A percentile compares a stretch with the other conserved stretches of the same genome.
phyloP scores from a whole-genome alignment of 2,329 filamentous ascomycete genomes.

The Aspergillus tanneri region DNA sequence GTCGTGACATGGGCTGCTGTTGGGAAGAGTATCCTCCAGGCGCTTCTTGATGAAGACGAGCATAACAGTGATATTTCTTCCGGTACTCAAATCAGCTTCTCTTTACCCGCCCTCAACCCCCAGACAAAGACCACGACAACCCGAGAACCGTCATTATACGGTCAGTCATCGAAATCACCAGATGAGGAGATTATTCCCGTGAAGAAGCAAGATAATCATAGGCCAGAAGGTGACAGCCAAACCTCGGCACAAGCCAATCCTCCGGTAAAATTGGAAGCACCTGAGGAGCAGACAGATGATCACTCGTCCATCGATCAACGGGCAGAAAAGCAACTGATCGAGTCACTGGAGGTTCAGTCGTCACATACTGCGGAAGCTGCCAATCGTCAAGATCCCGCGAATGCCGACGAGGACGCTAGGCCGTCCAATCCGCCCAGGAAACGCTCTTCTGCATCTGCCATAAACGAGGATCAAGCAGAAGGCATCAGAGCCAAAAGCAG shows the following conservation, averaged over 20 bases:
- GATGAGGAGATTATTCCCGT: slow-evolving; percentile 3
- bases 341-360: slow-evolving; percentile 35
- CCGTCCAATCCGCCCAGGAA: slow-evolving; percentile 52
- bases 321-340: slow-evolving; percentile 39
- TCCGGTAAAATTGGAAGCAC: slow-evolving; percentile 13
- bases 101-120: slow-evolving; percentile 36
- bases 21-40: slow-evolving; percentile 49
- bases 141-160: slow-evolving; percentile 17
- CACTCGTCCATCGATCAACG: slow-evolving; percentile 37
- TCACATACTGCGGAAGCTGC: slow-evolving; percentile 21
- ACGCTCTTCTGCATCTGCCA: slow-evolving; percentile 60
- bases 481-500: slow-evolving; percentile 60
- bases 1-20: slow-evolving; percentile 48
- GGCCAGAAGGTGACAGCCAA: slow-evolving; percentile 18
- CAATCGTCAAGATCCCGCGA: slow-evolving; percentile 23
- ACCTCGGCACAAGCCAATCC: slow-evolving; percentile 10
- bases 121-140: slow-evolving; percentile 21
- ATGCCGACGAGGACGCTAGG: slow-evolving; percentile 35
- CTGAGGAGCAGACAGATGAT: slow-evolving; percentile 29
- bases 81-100: slow-evolving; percentile 44
- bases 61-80: slow-evolving; percentile 28
- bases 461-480: slow-evolving; percentile 57
- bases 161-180: slow-evolving; percentile 14
- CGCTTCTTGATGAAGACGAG: slow-evolving; percentile 43
- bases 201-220: slow-evolving; percentile 19